Conservation (phyloP, 139 green algal genomes). For the Chlorella sorokiniana region DNA sequence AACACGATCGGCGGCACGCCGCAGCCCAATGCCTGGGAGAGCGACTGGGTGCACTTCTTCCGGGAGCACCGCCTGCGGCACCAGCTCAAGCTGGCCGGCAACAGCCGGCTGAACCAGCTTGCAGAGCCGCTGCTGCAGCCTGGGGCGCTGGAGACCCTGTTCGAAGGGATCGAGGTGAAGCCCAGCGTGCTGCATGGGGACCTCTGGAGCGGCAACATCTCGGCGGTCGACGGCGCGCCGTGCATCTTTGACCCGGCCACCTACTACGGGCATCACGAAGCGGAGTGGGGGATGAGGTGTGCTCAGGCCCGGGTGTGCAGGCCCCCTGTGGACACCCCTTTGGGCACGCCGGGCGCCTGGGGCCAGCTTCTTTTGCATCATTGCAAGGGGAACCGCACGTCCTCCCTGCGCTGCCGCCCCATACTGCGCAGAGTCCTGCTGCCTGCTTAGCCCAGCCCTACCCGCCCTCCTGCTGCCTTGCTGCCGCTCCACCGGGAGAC, state of each 20-base stretch:
- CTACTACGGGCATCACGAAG: slow-evolving; percentile 90
- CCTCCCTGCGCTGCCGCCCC: no score
- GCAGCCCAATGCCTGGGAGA: slow-evolving; percentile 93
- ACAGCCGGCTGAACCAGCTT: slow-evolving; percentile 62
- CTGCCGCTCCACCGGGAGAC: no score
- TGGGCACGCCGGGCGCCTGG: no score
- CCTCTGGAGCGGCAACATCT: slow-evolving; percentile 97
- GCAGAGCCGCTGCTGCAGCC: slow-evolving; percentile 71
- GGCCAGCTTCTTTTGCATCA: no score
- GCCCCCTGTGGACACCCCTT: no score
- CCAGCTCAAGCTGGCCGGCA: slow-evolving; percentile 70
- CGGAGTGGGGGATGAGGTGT: slow-evolving; percentile 35
- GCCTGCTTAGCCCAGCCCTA: no score
- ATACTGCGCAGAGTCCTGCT: no score
- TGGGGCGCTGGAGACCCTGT: slow-evolving; percentile 75
- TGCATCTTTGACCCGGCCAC: slow-evolving; percentile 84
- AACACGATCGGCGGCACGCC: slow-evolving; percentile 96
- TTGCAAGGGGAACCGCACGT: no score
- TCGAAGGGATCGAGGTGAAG: slow-evolving; percentile 67
- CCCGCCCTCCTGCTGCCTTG: no score
- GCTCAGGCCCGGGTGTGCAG: not conserved
- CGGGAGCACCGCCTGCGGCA: slow-evolving; percentile 70
- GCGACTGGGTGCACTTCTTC: slow-evolving; percentile 88
- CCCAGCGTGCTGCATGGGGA: slow-evolving; percentile 90
- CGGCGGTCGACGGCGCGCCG: slow-evolving; percentile 65